Evolutionary conservation across 176 grass and related monocot genomes (phyloP), one percentile per base, ranked within the genome.

Genomic region (Typha latifolia): DNA sequence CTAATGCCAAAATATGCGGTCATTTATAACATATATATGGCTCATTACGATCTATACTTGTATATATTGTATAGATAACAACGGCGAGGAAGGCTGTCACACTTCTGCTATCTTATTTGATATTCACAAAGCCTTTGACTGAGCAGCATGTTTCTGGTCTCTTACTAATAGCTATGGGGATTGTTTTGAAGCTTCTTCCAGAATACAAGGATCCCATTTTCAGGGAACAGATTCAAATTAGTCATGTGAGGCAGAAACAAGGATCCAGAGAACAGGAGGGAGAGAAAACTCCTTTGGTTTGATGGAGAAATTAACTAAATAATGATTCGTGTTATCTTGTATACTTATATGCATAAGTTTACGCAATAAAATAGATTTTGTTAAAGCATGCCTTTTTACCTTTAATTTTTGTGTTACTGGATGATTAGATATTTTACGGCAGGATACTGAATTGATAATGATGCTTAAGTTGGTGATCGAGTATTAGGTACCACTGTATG

Each of bases 121-220:
- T 97, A 72, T 97, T 97, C 78, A 97, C 93, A 49, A 97, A 97
- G 70, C 93, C 88, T 5, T 66, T 92, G 71, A 92, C 85, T 19
- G 88, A 92, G 79, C 85, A 92, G 72, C 93, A 97, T 34, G 75
- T 66, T 67, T 84, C 75, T 1, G 88, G 88, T 43, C 82, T 97
- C 7, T 74, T 97, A 43, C 81, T 97, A 8, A 92, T 92, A 13
- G 18, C 69, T 48, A 97, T 97, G 93, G 93, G 85, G n/a, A 86
- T 97, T 62, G 51, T 82, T 53, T 61, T 91, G 67, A 97, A 82
- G 76, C 85, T 97, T 67, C 80, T 92, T 70, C 88, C 85, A 0
- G 85, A 89, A 65, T 74, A 82, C 73, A 82, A 89, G 77, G 80
- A 79, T 26, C 61, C 76, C 3, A 32, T 20, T 34, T 53, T 3